Conservation (phyloP, 805 yeast species). For the Myxozyma nipponensis region DNA sequence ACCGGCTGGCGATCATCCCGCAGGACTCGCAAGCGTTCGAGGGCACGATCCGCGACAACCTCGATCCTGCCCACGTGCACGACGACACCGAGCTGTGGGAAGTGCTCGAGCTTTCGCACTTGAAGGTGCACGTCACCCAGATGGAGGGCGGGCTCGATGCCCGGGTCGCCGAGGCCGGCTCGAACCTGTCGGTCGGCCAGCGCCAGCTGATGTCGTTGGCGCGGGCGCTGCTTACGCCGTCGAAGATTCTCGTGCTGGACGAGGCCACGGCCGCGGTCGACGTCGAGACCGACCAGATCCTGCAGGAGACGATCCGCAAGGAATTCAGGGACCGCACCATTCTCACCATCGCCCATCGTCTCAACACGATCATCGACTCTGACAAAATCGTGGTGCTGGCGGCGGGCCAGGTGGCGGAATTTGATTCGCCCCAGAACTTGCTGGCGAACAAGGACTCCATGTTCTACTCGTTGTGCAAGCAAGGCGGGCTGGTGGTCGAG, state of each 20-base stretch:
- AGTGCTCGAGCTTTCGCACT: slow-evolving; percentile 71
- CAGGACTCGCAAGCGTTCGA: slow-evolving; percentile 92
- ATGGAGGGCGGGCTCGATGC: slow-evolving; percentile 58
- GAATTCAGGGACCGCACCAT: slow-evolving; percentile 75
- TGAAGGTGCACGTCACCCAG: slow-evolving; percentile 57
- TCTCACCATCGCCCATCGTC: slow-evolving; percentile 82
- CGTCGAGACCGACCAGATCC: slow-evolving; percentile 73
- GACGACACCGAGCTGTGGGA: slow-evolving; percentile 80
- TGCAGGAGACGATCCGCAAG: slow-evolving; percentile 73
- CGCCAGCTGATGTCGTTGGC: slow-evolving; percentile 81
- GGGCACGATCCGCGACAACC: slow-evolving; percentile 78
- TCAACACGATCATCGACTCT: slow-evolving; percentile 81
- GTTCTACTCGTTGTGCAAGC: slow-evolving; percentile 75
- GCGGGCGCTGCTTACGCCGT: slow-evolving; percentile 70
- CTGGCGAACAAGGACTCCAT: slow-evolving; percentile 62
- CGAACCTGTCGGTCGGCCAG: slow-evolving; percentile 86
- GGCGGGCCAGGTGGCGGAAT: slow-evolving; percentile 69
- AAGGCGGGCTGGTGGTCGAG: slow-evolving; percentile 55
- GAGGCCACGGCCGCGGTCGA: slow-evolving; percentile 92
- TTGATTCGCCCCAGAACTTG: slow-evolving; percentile 67
- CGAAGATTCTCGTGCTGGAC: slow-evolving; percentile 74
- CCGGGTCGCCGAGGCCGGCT: slow-evolving; percentile 67
- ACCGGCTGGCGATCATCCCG: slow-evolving; percentile 77
- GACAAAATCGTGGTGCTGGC: slow-evolving; percentile 75
- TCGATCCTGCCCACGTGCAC: slow-evolving; percentile 72